These are phyloP conservation scores for Salix koriyanagi DNA, from an alignment of 345 rosid species.

Conservation along the genomic window DNA sequence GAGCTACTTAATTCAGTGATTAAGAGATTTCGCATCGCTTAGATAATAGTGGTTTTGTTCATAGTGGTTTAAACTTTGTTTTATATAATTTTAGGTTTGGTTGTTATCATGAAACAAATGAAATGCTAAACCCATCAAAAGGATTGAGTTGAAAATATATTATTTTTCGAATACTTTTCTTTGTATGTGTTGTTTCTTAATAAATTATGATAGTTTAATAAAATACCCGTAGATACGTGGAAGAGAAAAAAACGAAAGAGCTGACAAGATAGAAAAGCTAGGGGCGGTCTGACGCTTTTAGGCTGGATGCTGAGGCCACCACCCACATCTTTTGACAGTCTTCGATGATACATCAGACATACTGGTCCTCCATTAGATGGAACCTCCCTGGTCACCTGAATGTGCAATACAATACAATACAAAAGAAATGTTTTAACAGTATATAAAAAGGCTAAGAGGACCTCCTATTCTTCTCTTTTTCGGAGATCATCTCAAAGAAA, in stretches of 20 bases:
- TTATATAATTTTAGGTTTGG: too few relatives aligned
- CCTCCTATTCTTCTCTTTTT: conserved; percentile 7
- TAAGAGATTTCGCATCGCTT: too few relatives aligned
- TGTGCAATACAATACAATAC: neutral
- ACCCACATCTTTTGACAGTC: conserved; percentile 14
- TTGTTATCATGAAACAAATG: too few relatives aligned
- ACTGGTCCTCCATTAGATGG: neutral
- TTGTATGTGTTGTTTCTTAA: too few relatives aligned
- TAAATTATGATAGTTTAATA: too few relatives aligned
- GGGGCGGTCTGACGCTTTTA: conserved; percentile 47
- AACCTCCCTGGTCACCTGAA: neutral
- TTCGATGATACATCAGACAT: neutral
- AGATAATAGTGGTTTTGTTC: too few relatives aligned
- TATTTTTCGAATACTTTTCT: too few relatives aligned
- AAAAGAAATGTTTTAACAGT: neutral
- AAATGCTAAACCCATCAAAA: too few relatives aligned
- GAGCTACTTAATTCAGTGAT: fast-evolving
- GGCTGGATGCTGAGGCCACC: conserved; percentile 49
- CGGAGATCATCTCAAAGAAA: conserved; percentile 13
- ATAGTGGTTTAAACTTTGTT: too few relatives aligned
- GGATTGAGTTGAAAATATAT: too few relatives aligned
- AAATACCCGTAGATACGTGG: neutral
- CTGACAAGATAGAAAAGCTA: conserved; percentile 7
- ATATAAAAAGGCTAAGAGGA: conserved; percentile 1
- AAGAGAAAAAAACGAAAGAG: neutral